Evolutionary conservation across 495 filamentous ascomycete genomes (phyloP).

Genomic region (Filosporella fistucella): DNA sequence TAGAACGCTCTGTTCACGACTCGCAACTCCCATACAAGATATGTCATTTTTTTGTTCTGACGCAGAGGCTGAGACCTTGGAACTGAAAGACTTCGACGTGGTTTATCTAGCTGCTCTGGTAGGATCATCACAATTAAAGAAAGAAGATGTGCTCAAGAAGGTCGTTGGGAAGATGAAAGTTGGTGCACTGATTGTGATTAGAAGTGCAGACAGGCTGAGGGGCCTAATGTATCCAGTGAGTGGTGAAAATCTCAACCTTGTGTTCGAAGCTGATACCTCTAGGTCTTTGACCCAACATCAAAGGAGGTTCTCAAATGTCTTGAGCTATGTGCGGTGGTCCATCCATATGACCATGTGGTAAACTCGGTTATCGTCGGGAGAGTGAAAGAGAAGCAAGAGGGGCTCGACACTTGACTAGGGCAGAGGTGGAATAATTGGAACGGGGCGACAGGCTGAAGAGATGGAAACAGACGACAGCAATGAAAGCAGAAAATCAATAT

Average conservation of each 20-base stretch:
- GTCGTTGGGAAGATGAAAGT: constrained; percentile 29
- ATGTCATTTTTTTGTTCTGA: constrained; percentile 30
- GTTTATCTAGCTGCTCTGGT: constrained; percentile 44
- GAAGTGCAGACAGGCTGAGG: constrained; percentile 38
- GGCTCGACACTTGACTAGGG: no score
- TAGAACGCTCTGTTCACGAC: constrained; percentile 18
- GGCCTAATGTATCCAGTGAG: constrained; percentile 38
- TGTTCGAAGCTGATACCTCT: background rate
- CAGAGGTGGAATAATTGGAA: no score
- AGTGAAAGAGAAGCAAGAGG: constrained; percentile 14
- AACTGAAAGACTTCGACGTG: constrained; percentile 32
- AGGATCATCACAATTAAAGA: constrained; percentile 29
- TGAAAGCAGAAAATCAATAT: no score
- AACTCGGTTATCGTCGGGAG: constrained; percentile 37
- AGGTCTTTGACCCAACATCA: constrained; percentile 20
- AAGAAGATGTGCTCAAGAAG: constrained; percentile 28
- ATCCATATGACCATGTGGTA: constrained; percentile 39
- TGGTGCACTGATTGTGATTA: constrained; percentile 34
- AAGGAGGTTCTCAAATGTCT: constrained; percentile 17
- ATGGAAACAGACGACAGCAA: no score
- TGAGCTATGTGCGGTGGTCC: constrained; percentile 30
- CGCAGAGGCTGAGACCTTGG: constrained; percentile 18
- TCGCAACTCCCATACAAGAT: constrained; percentile 19
- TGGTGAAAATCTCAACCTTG: background rate
- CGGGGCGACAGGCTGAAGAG: no score